Evolutionary conservation across 805 yeast genomes (phyloP), one percentile per base, ranked within the genome.

Genomic region (Monosporozyma unispora): DNA sequence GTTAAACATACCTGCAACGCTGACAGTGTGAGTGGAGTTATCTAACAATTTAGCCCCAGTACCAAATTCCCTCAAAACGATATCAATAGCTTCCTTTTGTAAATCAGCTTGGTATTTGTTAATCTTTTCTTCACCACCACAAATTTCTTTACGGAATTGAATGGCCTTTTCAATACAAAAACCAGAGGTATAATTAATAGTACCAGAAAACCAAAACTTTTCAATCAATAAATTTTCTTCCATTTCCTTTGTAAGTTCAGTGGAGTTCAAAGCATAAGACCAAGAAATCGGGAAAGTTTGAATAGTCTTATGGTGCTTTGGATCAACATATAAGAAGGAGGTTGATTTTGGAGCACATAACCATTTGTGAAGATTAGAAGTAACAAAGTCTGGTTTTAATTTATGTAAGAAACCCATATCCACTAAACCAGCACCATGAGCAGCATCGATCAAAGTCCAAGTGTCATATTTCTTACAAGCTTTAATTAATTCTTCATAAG

Each of bases 291-390:
- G 87, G 51, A 79, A 57, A 0, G 84, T 74, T 50, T 80, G 82
- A 48, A 82, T 66, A 2, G 52, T 38, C 0, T 61, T 57, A 50
- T 80, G 87, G 57, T 75, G 77, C 48, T 70, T 68, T 2, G 72
- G 70, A 53, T 75, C 72, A 6, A 78, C 84, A 56, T 82, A 83
- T 46, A 84, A 60, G 27, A 80, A 67, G 0, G 84, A 83, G 55
- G 75, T 74, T 4, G 81, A 78, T 42, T 79, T 70, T 3, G 87
- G 85, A 21, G 73, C 72, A 53, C 59, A 78, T 38, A 72, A 67
- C 90, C 90, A 84, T 58, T 84, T 84, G 69, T 84, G 90, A 18
- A 83, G 66, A 57, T 84, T 84, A 19, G 82, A 65, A 22, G 75
- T 70, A 59, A 71, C 76, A 59, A 81, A 84, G 57, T 82, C 88